Base-by-base conservation (phyloP, 2,329 filamentous ascomycete species). In the Apiospora arundinis region DNA sequence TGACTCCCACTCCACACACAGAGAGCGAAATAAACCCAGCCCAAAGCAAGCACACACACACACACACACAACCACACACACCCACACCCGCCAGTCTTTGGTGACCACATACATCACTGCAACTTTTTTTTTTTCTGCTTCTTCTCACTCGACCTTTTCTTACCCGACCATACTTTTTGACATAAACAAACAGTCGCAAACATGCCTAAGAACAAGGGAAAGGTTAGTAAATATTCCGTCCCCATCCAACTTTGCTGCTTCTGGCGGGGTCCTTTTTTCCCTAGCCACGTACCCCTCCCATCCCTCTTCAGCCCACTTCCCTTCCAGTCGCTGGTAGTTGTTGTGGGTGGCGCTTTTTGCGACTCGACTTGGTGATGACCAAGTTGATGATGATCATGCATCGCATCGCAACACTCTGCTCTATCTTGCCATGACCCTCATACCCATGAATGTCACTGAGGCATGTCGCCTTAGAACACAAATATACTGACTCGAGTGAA, bases 201-300 rank as follows among this genome's bases (percentile, higher is more conserved):
- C 74, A 98, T 98, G 95, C 95, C 95, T 81, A 98, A 98, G 94
- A 98, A 98, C 85, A 98, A 98, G 92, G 95, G 95, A 95, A 98
- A 97, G 88, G 95, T 97, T 88, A 82, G 89, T 80, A 21, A 32
- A 63, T 70, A 63, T 60, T 52, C 69, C 69, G 11, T 68, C 60
- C 49, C 49, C 69, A 37, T n/a, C 42, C 32, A 40, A 37, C 28
- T 63, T 40, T 32, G 28, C 6, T 40, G 28, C 7, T 48, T 63
- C 40, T 40, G 67, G 67, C 69, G 37, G 66, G 56, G 74, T 52
- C 68, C 52, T 69, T 18, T 71, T 67, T 44, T 70, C 70, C 37
- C 52, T n/a, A n/a, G 21, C 67, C 40, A n/a, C 25, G 40, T 40
- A 42, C 44, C 70, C 73, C 70, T 65, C 56, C 70, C 71, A 52